phyloP scores from a whole-genome alignment of 2,329 filamentous ascomycete genomes.

The Amauroascus verrucosus region DNA sequence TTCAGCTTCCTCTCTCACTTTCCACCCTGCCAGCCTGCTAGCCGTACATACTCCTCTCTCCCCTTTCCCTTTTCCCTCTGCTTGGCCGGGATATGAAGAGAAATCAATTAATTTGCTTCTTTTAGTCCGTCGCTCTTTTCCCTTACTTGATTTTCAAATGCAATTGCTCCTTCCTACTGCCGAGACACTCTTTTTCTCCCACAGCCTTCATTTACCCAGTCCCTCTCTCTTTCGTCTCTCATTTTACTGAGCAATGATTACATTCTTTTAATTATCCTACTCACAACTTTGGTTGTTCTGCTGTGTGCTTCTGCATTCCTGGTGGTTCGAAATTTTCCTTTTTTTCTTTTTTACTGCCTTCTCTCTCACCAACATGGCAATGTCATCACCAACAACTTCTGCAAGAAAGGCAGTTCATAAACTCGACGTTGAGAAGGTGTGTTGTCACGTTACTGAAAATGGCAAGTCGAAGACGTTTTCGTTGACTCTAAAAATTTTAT shows the following conservation, averaged over 20 bases:
- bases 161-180: constrained; percentile 1
- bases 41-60: neutral
- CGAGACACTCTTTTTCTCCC: constrained; percentile 3
- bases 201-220: neutral
- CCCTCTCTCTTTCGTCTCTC: neutral
- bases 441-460: constrained; percentile 4
- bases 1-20: neutral
- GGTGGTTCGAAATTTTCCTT: neutral
- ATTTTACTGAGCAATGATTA: constrained; percentile 3
- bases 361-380: constrained; percentile 23
- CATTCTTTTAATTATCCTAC: constrained; percentile 15
- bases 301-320: neutral
- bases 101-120: neutral
- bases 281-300: neutral
- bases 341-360: constrained; percentile 14
- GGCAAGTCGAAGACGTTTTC: neutral
- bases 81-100: neutral
- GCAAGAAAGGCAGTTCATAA: constrained; percentile 33
- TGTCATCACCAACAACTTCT: constrained; percentile 24
- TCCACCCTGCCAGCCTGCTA: neutral
- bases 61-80: neutral
- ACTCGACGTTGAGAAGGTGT: constrained; percentile 35
- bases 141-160: neutral
- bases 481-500: constrained; percentile 20
- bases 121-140: constrained; percentile 1